Base-by-base conservation (phyloP, 345 rosid species). In the Camelina laxa region DNA sequence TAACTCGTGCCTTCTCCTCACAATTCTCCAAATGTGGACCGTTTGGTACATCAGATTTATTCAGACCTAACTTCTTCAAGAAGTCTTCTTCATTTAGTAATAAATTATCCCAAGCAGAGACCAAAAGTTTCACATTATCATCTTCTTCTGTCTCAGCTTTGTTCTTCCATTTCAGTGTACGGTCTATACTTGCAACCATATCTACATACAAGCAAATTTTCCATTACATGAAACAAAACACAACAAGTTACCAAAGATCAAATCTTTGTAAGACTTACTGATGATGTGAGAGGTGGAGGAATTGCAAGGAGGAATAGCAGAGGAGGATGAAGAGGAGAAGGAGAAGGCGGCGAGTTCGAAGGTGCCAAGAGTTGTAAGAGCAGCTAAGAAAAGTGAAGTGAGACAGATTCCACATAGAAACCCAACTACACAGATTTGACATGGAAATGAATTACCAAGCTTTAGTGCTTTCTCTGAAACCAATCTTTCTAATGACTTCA, bases 371-470 rank as follows among this genome's bases (percentile, higher is more conserved):
- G 96, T 88, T 80, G 98, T 85, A 22, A 91, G 85, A 81, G 87
- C 86, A 83, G 97, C 93, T 59, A 95, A 76, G 73, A 95, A 89
- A 68, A 95, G 74, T 56, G 97, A 85, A 62, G 97, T 84, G 68
- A 95, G 85, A 60, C 99, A 95, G 39, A 92, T 81, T 49, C 99
- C 99, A 77, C 88, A 85, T 8, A 95, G 91, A 67, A 90, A 85
- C 60, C 97, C 97, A 83, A 90, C 80, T 39, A 92, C 96, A 75
- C 97, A 92, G 33, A 95, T 84, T 79, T 92, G 99, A 68, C 97
- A 95, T 38, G 93, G 82, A 84, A 92, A 90, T 70, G 99, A 95
- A 75, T 73, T 87, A 0, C 97, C 91, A 85, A 90, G 87, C 72
- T 89, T 92, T 75, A 90, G 48, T 64, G 97, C 99, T 74, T 55